phyloP scores from a whole-genome alignment of 2,329 filamentous ascomycete species.

The Talaromyces marneffei region DNA sequence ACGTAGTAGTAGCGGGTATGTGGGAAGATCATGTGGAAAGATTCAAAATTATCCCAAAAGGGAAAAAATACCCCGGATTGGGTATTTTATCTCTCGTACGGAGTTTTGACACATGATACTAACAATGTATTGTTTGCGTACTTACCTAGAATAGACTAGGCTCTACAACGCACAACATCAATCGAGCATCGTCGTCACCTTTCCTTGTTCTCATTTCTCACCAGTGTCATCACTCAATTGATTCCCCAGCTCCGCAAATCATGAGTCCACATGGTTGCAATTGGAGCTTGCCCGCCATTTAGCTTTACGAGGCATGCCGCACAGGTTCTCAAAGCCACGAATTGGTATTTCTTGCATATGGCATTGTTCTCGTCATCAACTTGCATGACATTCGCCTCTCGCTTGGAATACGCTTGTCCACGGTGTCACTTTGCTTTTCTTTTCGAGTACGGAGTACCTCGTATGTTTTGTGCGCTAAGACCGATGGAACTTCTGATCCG shows the following conservation, averaged over 20 bases:
- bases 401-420: neutral
- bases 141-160: neutral
- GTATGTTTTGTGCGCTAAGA: neutral
- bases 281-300: neutral
- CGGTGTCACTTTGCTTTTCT: neutral
- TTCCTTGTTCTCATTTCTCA: neutral
- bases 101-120: neutral
- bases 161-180: neutral
- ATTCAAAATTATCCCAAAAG: neutral
- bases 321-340: neutral
- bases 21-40: neutral
- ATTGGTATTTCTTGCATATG: slow-evolving; percentile 2
- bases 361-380: neutral
- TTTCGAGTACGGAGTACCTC: neutral
- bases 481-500: neutral
- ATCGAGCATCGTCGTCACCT: neutral
- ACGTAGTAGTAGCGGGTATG: neutral
- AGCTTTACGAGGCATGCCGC: neutral
- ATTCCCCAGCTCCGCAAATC: neutral
- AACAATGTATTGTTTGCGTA: neutral
- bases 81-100: neutral
- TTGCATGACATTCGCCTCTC: neutral
- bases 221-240: neutral
- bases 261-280: neutral
- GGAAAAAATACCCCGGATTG: neutral